Evolutionary conservation across 192 early-diverging fungal genomes (phyloP), one percentile per base, ranked within the genome.

Genomic region (Haplosporangium gracile): DNA sequence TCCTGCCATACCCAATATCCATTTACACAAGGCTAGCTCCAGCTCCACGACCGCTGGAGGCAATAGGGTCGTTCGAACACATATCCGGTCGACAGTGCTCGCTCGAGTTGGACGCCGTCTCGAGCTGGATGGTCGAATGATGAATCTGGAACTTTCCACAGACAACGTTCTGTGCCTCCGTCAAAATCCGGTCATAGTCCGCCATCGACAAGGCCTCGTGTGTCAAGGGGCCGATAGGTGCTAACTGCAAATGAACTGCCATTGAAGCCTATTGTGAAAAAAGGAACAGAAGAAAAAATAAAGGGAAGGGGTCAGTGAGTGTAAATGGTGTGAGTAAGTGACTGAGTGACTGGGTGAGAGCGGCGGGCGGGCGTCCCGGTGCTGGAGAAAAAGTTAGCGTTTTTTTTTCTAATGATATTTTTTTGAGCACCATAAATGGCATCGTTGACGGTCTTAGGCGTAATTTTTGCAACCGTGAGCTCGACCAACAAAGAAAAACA

Each of bases 51-150:
- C 24, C 70, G 32, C 42, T 8, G 57, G 20, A 63, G 45, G 13
- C 68, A 6, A 29, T 1, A 40, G 70, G 75, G 10, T 81, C 84
- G 55, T 81, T 86, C 42, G 76, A 80, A 40, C 91, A 91, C 68
- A 91, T 79, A 22, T 90, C 84, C 2, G 91, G 91, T 60, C 86
- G 87, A 60, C 91, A 91, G 57, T 91, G 91, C 40, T 86, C 84
- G 40, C 88, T 90, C 10, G 88, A 80, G 70, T 90, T 90, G 1
- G 70, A 76, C 3, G 88, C 70, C 10, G 85, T 80, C 82, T 93
- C 92, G 18, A 93, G 81, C 75, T 93, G 92, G 26, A 93, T 79
- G 1, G 92, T 93, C 15, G 91, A 88, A 70, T 93, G 92, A 74
- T 92, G 92, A 8, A 93, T 89, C 49, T 88, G 82, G 80, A 88